Evolutionary conservation across 306 rosid genomes (phyloP), one percentile per base, ranked within the genome.

Genomic region (Carpinus viminea): DNA sequence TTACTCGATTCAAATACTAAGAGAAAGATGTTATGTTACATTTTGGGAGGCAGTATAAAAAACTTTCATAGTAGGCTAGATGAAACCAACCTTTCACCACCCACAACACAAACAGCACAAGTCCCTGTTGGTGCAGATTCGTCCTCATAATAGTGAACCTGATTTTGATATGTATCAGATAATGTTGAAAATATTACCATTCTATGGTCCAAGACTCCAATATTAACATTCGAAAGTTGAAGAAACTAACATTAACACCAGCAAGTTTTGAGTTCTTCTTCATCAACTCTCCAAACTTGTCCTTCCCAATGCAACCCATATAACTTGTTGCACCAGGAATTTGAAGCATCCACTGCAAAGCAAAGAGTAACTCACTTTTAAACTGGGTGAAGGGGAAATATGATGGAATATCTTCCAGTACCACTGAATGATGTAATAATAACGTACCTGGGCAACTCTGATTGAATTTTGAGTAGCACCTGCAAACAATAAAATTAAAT

Each of bases 401-500:
- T 34, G 8, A 62, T n/a, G 31, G 68, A 62, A 31, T 31, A 28
- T 16, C 17, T 13, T 31, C 43, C 8, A 15, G 59, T 62, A 17
- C 68, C 45, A 34, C 4, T 31, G 7, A 15, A 62, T 20, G 41
- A 59, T 20, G 65, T 9, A 48, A 48, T 31, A 69, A 70, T 26
- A 85, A 74, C 77, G 72, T 80, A 95, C 98, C 93, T 92, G 97
- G 51, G 97, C 97, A 87, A 95, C 93, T 91, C 38, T 88, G 68
- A 95, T 92, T 57, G 97, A 91, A 85, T 95, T 95, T 73, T 91
- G 98, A 74, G 98, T 92, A 46, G 98, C 97, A 69, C 98, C 97
- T 94, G 80, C 76, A 75, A 73, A 70, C 38, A 31, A 31, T 28
- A 62, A 62, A 62, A 62, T 60, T 16, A 62, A 62, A 62, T 31